Evolutionary conservation across 257 asterid genomes (phyloP).

Genomic region (Mentha longifolia): DNA sequence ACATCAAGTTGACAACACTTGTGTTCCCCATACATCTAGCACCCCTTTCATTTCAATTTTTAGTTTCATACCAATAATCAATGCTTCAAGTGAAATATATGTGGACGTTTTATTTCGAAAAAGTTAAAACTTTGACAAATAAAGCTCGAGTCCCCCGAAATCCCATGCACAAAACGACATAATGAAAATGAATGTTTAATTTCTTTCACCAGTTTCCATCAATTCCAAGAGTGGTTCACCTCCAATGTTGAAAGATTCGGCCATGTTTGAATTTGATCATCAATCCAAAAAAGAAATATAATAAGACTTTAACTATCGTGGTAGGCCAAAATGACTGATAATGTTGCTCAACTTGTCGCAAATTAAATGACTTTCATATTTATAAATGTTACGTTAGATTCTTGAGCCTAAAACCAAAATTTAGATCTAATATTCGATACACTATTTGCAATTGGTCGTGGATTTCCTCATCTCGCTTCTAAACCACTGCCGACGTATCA

Average conservation of each 20-base stretch:
- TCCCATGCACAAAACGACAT: slow-evolving; percentile 27
- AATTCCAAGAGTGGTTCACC: slow-evolving; percentile 19
- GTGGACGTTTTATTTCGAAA: not conserved
- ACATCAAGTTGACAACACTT: slow-evolving; percentile 20
- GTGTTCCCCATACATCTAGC: slow-evolving; percentile 29
- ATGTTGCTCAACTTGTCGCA: slow-evolving; percentile 16
- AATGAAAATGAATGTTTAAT: slow-evolving; percentile 4
- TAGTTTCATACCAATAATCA: slow-evolving; percentile 14
- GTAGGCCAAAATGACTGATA: slow-evolving; percentile 25
- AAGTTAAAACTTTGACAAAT: not conserved
- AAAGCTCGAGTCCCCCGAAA: not conserved
- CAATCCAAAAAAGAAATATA: not conserved
- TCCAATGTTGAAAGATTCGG: slow-evolving; percentile 31
- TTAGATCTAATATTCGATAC: too few species aligned
- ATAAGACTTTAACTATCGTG: not conserved
- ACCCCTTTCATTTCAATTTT: slow-evolving; percentile 8
- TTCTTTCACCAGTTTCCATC: slow-evolving; percentile 14
- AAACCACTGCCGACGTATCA: too few species aligned
- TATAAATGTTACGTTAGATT: slow-evolving; percentile 4
- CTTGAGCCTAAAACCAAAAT: slow-evolving; percentile 24
- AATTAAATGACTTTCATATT: not conserved
- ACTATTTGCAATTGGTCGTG: too few species aligned
- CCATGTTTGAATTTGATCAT: slow-evolving; percentile 12
- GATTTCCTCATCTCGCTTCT: too few species aligned
- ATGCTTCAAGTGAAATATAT: slow-evolving; percentile 1